Evolutionary conservation across 441 rosid genomes (phyloP).

Genomic region (Hypseocharis bilobata): DNA sequence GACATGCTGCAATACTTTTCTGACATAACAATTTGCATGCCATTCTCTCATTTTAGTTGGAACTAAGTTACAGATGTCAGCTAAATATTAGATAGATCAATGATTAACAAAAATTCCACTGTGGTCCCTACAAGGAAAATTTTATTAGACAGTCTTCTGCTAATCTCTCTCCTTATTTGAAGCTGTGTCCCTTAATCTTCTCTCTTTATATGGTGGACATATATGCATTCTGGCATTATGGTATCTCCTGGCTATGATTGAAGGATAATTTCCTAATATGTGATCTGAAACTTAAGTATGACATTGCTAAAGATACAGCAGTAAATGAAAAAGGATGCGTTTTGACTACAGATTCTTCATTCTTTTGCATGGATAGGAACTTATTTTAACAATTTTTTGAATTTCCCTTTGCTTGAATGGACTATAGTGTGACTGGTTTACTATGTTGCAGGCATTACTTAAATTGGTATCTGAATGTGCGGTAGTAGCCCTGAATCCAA

Average conservation of each 20-base stretch:
- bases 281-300: background rate
- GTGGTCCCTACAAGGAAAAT: background rate
- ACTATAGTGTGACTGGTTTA: background rate
- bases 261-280: background rate
- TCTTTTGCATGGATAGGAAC: background rate
- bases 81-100: background rate
- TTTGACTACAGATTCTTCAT: background rate
- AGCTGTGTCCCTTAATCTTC: background rate
- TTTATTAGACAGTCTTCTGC: background rate
- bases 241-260: background rate
- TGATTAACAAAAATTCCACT: background rate
- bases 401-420: no score
- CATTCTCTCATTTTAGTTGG: background rate
- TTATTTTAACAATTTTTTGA: no score
- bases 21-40: background rate
- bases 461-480: slow-evolving; percentile 72
- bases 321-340: background rate
- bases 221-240: no score
- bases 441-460: slow-evolving; percentile 53
- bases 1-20: background rate
- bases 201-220: background rate
- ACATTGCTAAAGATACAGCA: background rate
- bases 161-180: background rate
- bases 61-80: background rate
- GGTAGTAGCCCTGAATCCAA: slow-evolving; percentile 60